phyloP scores from a whole-genome alignment of 306 rosid species.

The Casuarina cunninghamiana region DNA sequence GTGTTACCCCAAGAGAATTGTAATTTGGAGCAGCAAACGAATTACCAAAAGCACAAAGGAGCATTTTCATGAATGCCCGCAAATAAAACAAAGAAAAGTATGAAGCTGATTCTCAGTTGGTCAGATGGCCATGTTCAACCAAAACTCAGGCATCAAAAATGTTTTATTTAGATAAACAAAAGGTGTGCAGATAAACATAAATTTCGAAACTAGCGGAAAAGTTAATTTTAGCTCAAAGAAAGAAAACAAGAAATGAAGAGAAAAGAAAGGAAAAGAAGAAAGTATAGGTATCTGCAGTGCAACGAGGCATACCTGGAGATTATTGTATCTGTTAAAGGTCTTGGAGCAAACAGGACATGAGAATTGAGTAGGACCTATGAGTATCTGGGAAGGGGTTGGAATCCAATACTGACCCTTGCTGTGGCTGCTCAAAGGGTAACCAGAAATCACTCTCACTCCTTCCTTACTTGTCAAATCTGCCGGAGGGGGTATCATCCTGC shows the following conservation, averaged over 20 bases:
- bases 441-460: slow-evolving; percentile 29
- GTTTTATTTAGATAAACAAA: neutral
- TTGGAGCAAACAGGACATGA: slow-evolving; percentile 78
- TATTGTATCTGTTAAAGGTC: slow-evolving; percentile 85
- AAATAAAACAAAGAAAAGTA: slow-evolving; percentile 28
- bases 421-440: slow-evolving; percentile 35
- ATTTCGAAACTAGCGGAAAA: neutral
- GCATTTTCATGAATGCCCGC: slow-evolving; percentile 28
- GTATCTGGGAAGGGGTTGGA: slow-evolving; percentile 86
- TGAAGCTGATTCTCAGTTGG: slow-evolving; percentile 18
- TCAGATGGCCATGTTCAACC: slow-evolving; percentile 29
- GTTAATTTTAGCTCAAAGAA: neutral
- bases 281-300: no score
- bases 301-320: slow-evolving; percentile 68
- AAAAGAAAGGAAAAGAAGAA: neutral
- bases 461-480: slow-evolving; percentile 27
- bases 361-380: slow-evolving; percentile 80
- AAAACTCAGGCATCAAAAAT: slow-evolving; percentile 26
- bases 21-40: slow-evolving; percentile 28
- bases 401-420: slow-evolving; percentile 79
- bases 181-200: neutral
- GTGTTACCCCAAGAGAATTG: slow-evolving; percentile 9
- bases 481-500: slow-evolving; percentile 27
- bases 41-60: slow-evolving; percentile 34
- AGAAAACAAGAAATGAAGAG: neutral